Evolutionary conservation across 768 basidiomycete species (phyloP), one percentile per base, ranked within the genome.

Genomic region (Panaeolus papilionaceus): DNA sequence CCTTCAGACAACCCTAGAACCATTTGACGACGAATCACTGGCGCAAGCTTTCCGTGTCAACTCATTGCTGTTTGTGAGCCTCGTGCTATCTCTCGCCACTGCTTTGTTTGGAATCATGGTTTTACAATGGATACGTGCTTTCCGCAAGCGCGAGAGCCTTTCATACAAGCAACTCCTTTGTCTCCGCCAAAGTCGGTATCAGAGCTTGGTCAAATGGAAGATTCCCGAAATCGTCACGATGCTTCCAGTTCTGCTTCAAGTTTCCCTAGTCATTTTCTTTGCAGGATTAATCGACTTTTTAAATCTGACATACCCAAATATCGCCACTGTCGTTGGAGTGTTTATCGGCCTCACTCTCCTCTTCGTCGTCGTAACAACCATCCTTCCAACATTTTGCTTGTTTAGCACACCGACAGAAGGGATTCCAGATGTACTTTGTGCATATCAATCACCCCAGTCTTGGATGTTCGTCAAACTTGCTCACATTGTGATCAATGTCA

Each of bases 121-220:
- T 11, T 62, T 73, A 6, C 72, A 73, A 45, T 73, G 72, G 72
- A 58, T 73, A 64, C 63, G 72, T 11, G 72, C 68, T 40, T 66
- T 68, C 40, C 72, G 69, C 23, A 44, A 63, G 8, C 70, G 67
- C 42, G 44, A 63, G 47, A 64, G 64, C 12, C 40, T 69, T 20
- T 42, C 67, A 16, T 66, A 70, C 12, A 54, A 67, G 58, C 61
- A 68, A 28, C 42, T 66, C 16, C 33, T 69, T 10, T 51, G 66
- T n/a, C 45, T 68, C 33, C 65, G 65, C 45, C 64, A 69, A 61
- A 69, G 71, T 66, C 70, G 72, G 9, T 42, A 54, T 18, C 61
- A 69, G 38, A 66, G 67, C n/a, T 42, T 71, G 9, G 64, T 63
- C 37, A 51, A 64, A 11, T 73, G 72, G 72, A 38, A 68, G 23